Percentiles rank a stretch among this genome's conserved stretches.
Conservation (phyloP, 1,284 basidiomycete species). For the Ceratorhiza oryzae-sativae region DNA sequence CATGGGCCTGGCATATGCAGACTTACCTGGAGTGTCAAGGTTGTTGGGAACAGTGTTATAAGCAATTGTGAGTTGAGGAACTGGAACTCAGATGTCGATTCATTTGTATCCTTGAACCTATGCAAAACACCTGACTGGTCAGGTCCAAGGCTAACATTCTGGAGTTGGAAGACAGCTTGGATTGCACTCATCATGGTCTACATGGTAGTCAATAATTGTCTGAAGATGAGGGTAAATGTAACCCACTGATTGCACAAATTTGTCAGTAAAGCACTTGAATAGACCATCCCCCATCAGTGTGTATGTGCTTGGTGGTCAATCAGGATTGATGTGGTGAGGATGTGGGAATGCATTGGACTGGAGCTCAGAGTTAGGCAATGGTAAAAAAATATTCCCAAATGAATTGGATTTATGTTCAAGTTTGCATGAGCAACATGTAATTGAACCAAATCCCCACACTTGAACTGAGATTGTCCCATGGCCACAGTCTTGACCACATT, state of each 20-base stretch:
- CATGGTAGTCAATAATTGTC: neutral
- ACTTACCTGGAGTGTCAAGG: constrained; percentile 57
- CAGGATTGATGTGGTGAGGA: constrained; percentile 57
- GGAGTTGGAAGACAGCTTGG: constrained; percentile 58
- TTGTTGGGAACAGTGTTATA: constrained; percentile 61
- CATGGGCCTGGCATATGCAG: too few species aligned
- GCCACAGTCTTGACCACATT: constrained; percentile 57
- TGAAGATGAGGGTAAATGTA: neutral
- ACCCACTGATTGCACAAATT: constrained; percentile 44
- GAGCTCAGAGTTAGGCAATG: constrained; percentile 45
- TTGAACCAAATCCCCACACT: constrained; percentile 22
- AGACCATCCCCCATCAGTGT: constrained; percentile 61
- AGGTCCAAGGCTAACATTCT: constrained; percentile 61
- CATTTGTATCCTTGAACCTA: constrained; percentile 49
- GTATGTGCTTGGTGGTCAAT: constrained; percentile 59
- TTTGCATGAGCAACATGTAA: constrained; percentile 2
- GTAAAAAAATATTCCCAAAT: constrained; percentile 39
- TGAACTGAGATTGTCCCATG: neutral
- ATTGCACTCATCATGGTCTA: constrained; percentile 59
- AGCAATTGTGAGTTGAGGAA: constrained; percentile 59
- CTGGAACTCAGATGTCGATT: constrained; percentile 51
- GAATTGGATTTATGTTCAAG: neutral
- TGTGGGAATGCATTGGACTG: constrained; percentile 61
- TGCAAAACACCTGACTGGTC: constrained; percentile 62
- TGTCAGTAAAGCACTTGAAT: constrained; percentile 64